Conservation (phyloP, 371 early-diverging fungal genomes). For the Gilbertella persicaria region DNA sequence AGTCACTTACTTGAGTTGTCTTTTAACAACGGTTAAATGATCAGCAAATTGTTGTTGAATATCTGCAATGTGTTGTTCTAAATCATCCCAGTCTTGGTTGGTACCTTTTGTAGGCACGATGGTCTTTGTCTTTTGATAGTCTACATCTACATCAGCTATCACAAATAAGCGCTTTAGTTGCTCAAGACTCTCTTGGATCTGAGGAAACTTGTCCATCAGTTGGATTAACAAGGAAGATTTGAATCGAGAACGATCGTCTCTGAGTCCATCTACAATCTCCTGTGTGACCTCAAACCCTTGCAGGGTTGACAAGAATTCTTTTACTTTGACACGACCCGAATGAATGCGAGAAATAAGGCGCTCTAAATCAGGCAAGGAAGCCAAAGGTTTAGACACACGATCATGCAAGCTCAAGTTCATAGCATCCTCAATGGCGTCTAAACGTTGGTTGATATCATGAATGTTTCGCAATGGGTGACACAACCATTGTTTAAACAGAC, state of each 20-base stretch:
- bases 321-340: constrained; percentile 76
- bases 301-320: constrained; percentile 73
- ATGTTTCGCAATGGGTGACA: constrained; percentile 88
- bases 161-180: too few species aligned
- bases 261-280: constrained; percentile 37
- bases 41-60: constrained; percentile 68
- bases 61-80: constrained; percentile 50
- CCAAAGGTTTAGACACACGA: constrained; percentile 28
- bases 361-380: constrained; percentile 88
- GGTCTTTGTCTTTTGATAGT: constrained; percentile 50
- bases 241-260: constrained; percentile 34
- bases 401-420: constrained; percentile 60
- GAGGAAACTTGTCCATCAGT: constrained; percentile 54
- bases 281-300: constrained; percentile 58
- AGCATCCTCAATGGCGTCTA: constrained; percentile 88
- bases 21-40: constrained; percentile 65
- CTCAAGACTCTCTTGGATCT: constrained; percentile 49
- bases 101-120: constrained; percentile 76
- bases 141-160: constrained; percentile 68
- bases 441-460: constrained; percentile 80
- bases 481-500: constrained; percentile 86
- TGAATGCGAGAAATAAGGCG: constrained; percentile 90
- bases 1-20: constrained; percentile 54
- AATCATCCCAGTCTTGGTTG: constrained; percentile 77
- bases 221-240: constrained; percentile 47